A percentile compares a stretch with the other conserved stretches of the same genome.
Conservation (phyloP, 192 early-diverging fungal genomes). For the Neocallimastix lanati region DNA sequence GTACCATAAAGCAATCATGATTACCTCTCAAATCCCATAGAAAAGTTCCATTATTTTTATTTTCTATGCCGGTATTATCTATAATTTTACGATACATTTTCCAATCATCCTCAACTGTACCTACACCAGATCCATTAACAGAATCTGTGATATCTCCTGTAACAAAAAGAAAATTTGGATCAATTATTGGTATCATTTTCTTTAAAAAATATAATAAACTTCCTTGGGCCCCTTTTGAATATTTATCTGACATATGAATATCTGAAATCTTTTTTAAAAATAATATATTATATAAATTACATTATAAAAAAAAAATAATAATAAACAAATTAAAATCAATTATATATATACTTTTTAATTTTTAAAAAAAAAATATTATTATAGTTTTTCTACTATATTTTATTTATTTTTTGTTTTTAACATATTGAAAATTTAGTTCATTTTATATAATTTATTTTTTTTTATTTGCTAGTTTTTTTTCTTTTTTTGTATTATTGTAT, state of each 20-base stretch:
- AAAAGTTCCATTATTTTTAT: slow-evolving; percentile 30
- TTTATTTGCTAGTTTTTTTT: too few relatives aligned
- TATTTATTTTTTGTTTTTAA: too few relatives aligned
- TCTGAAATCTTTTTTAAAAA: too few relatives aligned
- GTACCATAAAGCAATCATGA: slow-evolving; percentile 81
- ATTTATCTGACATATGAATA: neutral
- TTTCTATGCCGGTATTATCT: slow-evolving; percentile 20
- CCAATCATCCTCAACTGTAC: slow-evolving; percentile 71
- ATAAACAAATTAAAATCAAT: too few relatives aligned
- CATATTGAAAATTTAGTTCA: too few relatives aligned
- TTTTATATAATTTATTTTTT: too few relatives aligned
- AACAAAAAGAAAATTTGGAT: neutral
- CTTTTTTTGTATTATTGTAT: too few relatives aligned
- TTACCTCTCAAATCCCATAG: slow-evolving; percentile 85
- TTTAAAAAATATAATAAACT: neutral
- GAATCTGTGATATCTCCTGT: slow-evolving; percentile 75
- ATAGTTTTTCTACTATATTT: too few relatives aligned
- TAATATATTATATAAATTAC: too few relatives aligned
- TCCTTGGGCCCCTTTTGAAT: neutral
- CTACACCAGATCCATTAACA: slow-evolving; percentile 43
- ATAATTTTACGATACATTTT: slow-evolving; percentile 43
- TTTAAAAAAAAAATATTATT: too few relatives aligned
- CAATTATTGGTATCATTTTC: neutral
- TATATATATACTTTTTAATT: too few relatives aligned
- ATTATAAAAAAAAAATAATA: too few relatives aligned